Conservation (phyloP, 805 yeast species). For the Lipomyces yamanashiensis region DNA sequence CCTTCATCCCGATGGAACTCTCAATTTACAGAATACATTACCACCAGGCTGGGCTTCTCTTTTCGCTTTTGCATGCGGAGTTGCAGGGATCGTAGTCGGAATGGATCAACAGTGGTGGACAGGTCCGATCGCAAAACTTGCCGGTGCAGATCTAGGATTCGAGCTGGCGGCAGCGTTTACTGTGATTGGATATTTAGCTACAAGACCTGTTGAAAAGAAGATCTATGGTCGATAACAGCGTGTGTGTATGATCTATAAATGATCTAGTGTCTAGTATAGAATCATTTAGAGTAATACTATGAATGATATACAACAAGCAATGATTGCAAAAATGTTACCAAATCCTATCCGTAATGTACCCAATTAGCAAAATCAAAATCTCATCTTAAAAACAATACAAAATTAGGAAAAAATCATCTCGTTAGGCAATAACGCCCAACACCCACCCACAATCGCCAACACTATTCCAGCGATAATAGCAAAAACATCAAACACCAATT, state of each 20-base stretch:
- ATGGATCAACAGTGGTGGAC: slow-evolving; percentile 85
- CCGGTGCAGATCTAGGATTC: slow-evolving; percentile 86
- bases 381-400: not conserved
- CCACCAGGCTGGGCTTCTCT: slow-evolving; percentile 82
- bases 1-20: slow-evolving; percentile 38
- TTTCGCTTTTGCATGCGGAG: slow-evolving; percentile 79
- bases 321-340: not conserved
- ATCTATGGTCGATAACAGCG: slow-evolving; percentile 50
- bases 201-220: slow-evolving; percentile 70
- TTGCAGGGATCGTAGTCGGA: slow-evolving; percentile 82
- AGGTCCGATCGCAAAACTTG: slow-evolving; percentile 64
- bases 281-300: no score
- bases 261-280: not conserved
- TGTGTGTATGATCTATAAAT: not conserved
- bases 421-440: slow-evolving; percentile 30
- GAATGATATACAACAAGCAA: not conserved
- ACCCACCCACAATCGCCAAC: slow-evolving; percentile 30
- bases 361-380: not conserved
- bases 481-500: slow-evolving; percentile 22
- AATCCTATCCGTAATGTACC: not conserved
- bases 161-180: slow-evolving; percentile 73
- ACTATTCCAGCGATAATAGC: slow-evolving; percentile 19
- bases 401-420: slow-evolving; percentile 13
- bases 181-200: slow-evolving; percentile 60
- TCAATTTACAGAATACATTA: slow-evolving; percentile 44